Evolutionary conservation across 768 basidiomycete genomes (phyloP), one percentile per base, ranked within the genome.

Genomic region (Lentinula sp.): DNA sequence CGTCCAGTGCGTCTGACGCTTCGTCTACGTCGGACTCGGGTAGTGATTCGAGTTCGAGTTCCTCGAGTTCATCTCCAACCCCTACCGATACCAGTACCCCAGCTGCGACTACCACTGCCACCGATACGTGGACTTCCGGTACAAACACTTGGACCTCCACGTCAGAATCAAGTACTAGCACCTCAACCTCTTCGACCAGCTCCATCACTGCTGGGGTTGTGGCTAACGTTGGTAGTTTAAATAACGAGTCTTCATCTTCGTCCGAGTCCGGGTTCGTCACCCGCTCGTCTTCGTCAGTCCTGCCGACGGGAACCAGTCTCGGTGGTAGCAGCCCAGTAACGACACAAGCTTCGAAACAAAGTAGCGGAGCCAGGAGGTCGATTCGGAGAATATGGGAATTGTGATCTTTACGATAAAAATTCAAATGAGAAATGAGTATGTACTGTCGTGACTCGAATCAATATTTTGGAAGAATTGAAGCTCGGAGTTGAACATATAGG

Each of bases 331-430:
- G 7, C 10, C 51, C 51, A 18, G 28, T 4, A 16, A n/a, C 32
- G 18, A 32, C 51, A 3, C 32, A 32, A 13, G 10, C 35, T 1
- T 56, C 55, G 16, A 56, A 42, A 5, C 55, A 45, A 42, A 42
- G 39, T 9, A 56, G 55, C 23, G 55, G 55, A 16, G 55, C 55
- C 13, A 40, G 55, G 40, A 56, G 55, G 28, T 56, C 55, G 23
- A 56, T 56, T 42, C 55, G 32, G 15, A 43, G 55, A 42, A 13
- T 56, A 56, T 56, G 55, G 55, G 55, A 56, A n/a, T 56, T 56
- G 7, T 55, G 37, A 40, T 39, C 40, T 55, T 53, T 53, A n/a
- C 7, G 16, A 42, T 53, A 5, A 18, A 53, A 16, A 18, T 31
- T 37, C 8, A 34, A 21, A 21, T 7, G 11, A n/a, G 13, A 13